phyloP scores from a whole-genome alignment of 2,329 filamentous ascomycete species.

The Macrophomina phaseolina region DNA sequence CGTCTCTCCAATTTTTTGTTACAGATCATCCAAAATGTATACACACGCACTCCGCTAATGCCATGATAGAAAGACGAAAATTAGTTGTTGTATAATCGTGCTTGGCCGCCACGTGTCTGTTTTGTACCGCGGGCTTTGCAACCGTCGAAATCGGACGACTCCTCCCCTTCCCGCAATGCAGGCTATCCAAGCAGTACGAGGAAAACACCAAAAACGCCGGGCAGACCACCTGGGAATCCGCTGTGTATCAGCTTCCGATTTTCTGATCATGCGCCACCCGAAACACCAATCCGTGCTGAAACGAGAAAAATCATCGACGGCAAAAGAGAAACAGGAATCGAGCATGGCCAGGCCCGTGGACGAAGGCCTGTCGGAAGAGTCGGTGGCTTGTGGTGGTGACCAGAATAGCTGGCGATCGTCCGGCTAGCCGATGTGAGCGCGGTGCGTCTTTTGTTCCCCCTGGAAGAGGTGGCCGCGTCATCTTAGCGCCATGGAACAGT shows the following conservation, averaged over 20 bases:
- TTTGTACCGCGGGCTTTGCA: slow-evolving; percentile 6
- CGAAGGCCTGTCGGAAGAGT: neutral
- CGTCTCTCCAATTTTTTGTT: slow-evolving; percentile 22
- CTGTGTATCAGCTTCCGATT: slow-evolving; percentile 7
- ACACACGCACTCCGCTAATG: slow-evolving; percentile 14
- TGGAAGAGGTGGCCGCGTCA: slow-evolving; percentile 10
- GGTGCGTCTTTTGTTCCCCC: slow-evolving; percentile 8
- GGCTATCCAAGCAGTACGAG: slow-evolving; percentile 5
- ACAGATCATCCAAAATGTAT: slow-evolving; percentile 13
- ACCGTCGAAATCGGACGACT: neutral
- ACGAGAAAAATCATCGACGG: slow-evolving; percentile 6
- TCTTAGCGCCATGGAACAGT: slow-evolving; percentile 6
- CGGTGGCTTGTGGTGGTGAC: neutral
- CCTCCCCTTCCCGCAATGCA: neutral
- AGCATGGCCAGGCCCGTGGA: slow-evolving; percentile 3
- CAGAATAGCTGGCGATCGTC: neutral
- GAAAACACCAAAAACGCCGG: slow-evolving; percentile 16
- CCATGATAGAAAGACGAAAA: slow-evolving; percentile 3
- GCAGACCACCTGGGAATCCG: slow-evolving; percentile 16
- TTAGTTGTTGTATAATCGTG: slow-evolving; percentile 23
- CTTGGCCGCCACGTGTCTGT: slow-evolving; percentile 5
- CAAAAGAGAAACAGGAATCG: slow-evolving; percentile 4
- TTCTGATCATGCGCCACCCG: slow-evolving; percentile 15
- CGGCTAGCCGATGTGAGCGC: slow-evolving; percentile 1
- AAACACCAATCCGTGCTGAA: slow-evolving; percentile 20